Evolutionary conservation across 257 asterid genomes (phyloP).

Genomic region (Nicotiana obtusifolia): DNA sequence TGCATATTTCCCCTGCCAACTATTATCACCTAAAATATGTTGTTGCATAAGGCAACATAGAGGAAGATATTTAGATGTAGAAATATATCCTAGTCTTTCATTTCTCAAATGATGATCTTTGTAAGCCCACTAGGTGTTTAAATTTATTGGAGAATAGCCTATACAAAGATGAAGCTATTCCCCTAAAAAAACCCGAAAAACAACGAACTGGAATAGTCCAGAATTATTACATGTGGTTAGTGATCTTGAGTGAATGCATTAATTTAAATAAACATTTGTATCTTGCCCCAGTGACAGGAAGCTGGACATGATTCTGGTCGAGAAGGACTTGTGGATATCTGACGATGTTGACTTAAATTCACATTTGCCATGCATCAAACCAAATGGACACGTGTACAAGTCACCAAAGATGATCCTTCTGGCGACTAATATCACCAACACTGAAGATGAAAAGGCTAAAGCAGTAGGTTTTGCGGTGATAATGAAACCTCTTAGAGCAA

Average conservation of each 20-base stretch:
- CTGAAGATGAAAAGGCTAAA: slow-evolving; percentile 63
- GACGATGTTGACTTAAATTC: slow-evolving; percentile 35
- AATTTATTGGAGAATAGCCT: neutral
- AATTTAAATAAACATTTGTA: neutral
- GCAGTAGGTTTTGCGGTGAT: slow-evolving; percentile 74
- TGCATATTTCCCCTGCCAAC: neutral
- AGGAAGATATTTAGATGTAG: neutral
- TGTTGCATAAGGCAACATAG: neutral
- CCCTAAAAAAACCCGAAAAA: neutral
- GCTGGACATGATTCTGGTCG: slow-evolving; percentile 70
- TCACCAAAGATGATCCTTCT: slow-evolving; percentile 77
- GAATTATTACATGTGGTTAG: neutral
- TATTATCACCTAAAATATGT: neutral
- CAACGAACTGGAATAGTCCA: neutral
- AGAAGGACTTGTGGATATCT: slow-evolving; percentile 75
- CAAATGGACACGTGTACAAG: slow-evolving; percentile 40
- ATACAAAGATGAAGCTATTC: neutral
- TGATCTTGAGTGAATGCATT: neutral
- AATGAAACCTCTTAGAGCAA: slow-evolving; percentile 82
- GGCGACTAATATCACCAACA: slow-evolving; percentile 52
- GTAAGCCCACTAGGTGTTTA: neutral
- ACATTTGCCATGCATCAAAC: slow-evolving; percentile 38
- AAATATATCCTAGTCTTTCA: neutral
- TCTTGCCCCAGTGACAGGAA: slow-evolving; percentile 41
- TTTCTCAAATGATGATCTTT: neutral